Evolutionary conservation across 129 eudicot species (phyloP).

Genomic region (Erigeron canadensis): DNA sequence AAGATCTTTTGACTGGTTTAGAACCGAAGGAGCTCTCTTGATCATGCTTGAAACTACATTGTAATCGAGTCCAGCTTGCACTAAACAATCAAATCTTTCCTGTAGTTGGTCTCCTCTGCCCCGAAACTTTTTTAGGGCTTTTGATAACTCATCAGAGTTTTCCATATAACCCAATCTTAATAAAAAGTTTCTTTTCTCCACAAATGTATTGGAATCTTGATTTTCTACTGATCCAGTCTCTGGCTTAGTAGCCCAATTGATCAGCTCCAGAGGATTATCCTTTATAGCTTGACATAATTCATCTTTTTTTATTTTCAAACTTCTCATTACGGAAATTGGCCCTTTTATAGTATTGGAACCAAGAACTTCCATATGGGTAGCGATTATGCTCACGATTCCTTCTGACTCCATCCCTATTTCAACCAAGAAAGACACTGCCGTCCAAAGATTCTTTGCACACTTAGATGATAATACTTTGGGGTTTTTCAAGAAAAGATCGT

Average conservation of each 20-base stretch:
- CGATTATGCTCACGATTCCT: conserved; percentile 36
- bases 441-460: conserved; percentile 43
- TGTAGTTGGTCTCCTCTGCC: conserved; percentile 84
- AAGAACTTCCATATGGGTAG: conserved; percentile 42
- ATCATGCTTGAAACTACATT: conserved; percentile 58
- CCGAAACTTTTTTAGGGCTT: conserved; percentile 62
- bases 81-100: conserved; percentile 78
- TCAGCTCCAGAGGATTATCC: conserved; percentile 50
- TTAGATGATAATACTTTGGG: conserved; percentile 55
- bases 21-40: conserved; percentile 53
- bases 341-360: conserved; percentile 48
- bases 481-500: conserved; percentile 36
- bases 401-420: conserved; percentile 50
- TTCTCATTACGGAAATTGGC: conserved; percentile 49
- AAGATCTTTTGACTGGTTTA: conserved; percentile 61
- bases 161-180: conserved; percentile 65
- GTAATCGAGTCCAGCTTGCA: conserved; percentile 70
- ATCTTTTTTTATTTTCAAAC: conserved; percentile 36
- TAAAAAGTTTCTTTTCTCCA: conserved; percentile 56
- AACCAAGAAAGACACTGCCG: conserved; percentile 46
- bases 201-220: conserved; percentile 41
- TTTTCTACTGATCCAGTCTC: conserved; percentile 17
- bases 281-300: conserved; percentile 44
- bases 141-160: conserved; percentile 69
- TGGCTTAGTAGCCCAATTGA: conserved; percentile 45